Conservation (phyloP, 345 rosid species). For the Dovyalis caffra region DNA sequence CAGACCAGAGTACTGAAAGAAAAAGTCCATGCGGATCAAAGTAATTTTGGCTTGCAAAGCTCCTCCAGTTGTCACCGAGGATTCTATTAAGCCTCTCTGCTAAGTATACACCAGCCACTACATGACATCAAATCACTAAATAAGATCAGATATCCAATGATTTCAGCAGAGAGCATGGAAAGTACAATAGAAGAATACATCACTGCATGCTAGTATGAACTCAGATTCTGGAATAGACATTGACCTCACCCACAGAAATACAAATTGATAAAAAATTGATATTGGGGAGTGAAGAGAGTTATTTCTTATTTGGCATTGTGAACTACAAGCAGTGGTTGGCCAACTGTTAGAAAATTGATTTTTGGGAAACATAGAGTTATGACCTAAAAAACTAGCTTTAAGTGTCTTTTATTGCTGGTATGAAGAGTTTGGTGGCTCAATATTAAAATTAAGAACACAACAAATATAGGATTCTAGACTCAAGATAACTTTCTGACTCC, state of each 20-base stretch:
- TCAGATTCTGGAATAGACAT: not conserved
- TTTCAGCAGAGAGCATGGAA: not conserved
- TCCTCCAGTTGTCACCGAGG: conserved; percentile 66
- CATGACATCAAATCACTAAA: conserved; percentile 20
- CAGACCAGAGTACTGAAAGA: conserved; percentile 87
- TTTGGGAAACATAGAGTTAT: not conserved
- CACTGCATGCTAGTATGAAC: not conserved
- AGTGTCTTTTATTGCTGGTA: not conserved
- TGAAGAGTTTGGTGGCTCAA: not conserved
- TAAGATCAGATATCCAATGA: not conserved
- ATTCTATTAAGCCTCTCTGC: conserved; percentile 77
- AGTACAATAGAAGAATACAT: not conserved
- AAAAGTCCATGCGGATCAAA: conserved; percentile 85
- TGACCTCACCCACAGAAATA: not conserved
- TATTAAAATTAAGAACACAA: not conserved
- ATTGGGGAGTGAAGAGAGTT: not conserved
- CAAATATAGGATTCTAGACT: not conserved
- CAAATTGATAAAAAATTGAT: not conserved
- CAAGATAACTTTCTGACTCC: not conserved
- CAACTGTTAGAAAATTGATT: not conserved
- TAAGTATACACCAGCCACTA: conserved; percentile 86
- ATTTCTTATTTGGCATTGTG: not conserved
- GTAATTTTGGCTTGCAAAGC: conserved; percentile 86
- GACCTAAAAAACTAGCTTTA: not conserved
- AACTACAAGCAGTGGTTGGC: not conserved